Evolutionary conservation across 2,329 filamentous ascomycete species (phyloP).

Genomic region (Polytolypa hystricis): DNA sequence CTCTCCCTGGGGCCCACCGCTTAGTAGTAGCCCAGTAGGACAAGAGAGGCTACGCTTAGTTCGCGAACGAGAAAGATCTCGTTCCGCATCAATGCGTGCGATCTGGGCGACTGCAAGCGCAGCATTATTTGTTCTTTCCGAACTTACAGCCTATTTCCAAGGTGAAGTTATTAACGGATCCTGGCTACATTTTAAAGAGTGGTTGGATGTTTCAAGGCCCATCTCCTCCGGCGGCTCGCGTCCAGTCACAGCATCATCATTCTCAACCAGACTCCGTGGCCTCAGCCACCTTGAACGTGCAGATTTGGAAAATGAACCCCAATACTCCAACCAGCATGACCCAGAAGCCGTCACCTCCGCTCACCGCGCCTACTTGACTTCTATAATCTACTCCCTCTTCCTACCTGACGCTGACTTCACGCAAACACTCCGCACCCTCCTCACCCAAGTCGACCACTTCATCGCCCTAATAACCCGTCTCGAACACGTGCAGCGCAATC

Average conservation of each 20-base stretch:
- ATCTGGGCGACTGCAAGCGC: slow-evolving; percentile 86
- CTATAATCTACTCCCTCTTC: slow-evolving; percentile 42
- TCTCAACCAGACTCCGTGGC: slow-evolving; percentile 8
- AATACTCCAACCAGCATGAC: slow-evolving; percentile 44
- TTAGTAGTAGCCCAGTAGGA: slow-evolving; percentile 50
- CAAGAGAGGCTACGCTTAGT: slow-evolving; percentile 50
- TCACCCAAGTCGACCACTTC: slow-evolving; percentile 61
- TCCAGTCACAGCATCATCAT: slow-evolving; percentile 26
- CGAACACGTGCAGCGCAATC: slow-evolving; percentile 61
- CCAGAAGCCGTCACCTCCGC: slow-evolving; percentile 74
- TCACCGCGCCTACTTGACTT: slow-evolving; percentile 64
- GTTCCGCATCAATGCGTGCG: slow-evolving; percentile 60
- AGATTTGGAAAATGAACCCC: slow-evolving; percentile 12
- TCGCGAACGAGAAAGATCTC: slow-evolving; percentile 51
- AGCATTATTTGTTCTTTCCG: slow-evolving; percentile 77
- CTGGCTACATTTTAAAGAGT: slow-evolving; percentile 67
- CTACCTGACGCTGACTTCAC: slow-evolving; percentile 33
- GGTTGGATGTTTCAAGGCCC: slow-evolving; percentile 46
- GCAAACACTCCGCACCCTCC: slow-evolving; percentile 25
- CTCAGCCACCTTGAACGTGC: slow-evolving; percentile 2
- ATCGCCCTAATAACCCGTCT: slow-evolving; percentile 66
- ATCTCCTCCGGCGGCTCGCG: slow-evolving; percentile 22
- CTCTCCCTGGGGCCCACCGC: slow-evolving; percentile 54
- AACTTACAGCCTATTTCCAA: slow-evolving; percentile 80
- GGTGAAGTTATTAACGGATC: slow-evolving; percentile 74